Conservation (phyloP, 106 monocot genomes). For the Acorus calamus region DNA sequence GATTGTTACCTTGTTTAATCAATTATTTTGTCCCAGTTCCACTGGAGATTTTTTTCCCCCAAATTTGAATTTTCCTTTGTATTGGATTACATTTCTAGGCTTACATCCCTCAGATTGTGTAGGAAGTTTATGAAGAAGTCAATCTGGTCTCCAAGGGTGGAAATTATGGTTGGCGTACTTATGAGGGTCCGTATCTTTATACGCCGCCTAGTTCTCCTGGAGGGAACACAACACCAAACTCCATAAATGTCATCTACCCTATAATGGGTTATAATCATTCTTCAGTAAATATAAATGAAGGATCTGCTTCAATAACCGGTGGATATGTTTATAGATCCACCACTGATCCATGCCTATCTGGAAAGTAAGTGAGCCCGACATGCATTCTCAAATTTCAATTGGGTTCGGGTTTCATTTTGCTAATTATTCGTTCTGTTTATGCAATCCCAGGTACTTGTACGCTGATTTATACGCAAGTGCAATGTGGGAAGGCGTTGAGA, state of each 20-base stretch:
- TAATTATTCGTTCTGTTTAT: not conserved
- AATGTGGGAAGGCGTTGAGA: conserved; percentile 67
- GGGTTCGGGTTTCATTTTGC: not conserved
- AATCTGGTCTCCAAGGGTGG: conserved; percentile 88
- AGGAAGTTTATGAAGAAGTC: conserved; percentile 88
- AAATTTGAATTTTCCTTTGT: too few relatives aligned
- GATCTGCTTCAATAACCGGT: conserved; percentile 71
- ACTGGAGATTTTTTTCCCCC: too few relatives aligned
- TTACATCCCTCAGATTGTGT: not conserved
- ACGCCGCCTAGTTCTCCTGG: conserved; percentile 8
- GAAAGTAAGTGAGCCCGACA: conserved; percentile 37
- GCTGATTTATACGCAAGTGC: conserved; percentile 54
- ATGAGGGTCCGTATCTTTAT: conserved; percentile 69
- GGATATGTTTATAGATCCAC: conserved; percentile 77
- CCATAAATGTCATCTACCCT: conserved; percentile 61
- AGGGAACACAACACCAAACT: not conserved
- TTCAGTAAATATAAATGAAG: conserved; percentile 31
- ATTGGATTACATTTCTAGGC: not conserved
- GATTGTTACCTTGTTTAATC: too few relatives aligned
- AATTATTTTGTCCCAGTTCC: too few relatives aligned
- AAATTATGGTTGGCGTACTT: conserved; percentile 89
- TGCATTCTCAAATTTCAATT: not conserved
- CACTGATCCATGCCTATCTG: conserved; percentile 82
- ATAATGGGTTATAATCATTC: conserved; percentile 75
- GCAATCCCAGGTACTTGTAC: conserved; percentile 53